Conservation (phyloP, 2,329 filamentous ascomycete genomes). For the Paecilomyces sp. region DNA sequence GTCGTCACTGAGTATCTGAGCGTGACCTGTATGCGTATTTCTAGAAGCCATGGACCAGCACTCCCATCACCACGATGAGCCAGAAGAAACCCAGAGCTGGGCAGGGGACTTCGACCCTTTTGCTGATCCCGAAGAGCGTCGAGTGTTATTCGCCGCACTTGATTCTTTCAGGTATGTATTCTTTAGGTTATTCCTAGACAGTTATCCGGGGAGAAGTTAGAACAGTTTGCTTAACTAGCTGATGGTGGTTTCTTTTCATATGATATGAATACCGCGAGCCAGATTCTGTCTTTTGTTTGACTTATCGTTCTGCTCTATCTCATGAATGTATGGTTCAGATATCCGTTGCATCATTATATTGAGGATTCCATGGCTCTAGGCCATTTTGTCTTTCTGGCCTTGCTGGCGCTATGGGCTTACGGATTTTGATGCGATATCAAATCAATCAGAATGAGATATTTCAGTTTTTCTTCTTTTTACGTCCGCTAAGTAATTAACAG, state of each 20-base stretch:
- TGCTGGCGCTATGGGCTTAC: neutral
- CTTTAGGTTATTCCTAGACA: neutral
- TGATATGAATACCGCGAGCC: neutral
- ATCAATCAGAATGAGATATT: neutral
- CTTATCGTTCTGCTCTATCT: neutral
- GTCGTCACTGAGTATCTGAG: neutral
- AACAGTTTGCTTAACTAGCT: too few species aligned
- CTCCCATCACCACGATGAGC: conserved; percentile 8
- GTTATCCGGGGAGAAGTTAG: too few species aligned
- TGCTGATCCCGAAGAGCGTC: conserved; percentile 70
- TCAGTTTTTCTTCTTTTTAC: neutral
- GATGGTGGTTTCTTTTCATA: too few species aligned
- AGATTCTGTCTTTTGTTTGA: neutral
- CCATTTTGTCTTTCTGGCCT: neutral
- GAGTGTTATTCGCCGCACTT: conserved; percentile 71
- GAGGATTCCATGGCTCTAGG: neutral
- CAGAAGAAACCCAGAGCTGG: conserved; percentile 37
- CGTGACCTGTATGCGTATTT: neutral
- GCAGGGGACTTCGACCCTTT: conserved; percentile 57
- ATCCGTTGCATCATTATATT: neutral
- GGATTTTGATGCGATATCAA: neutral
- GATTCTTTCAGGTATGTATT: conserved; percentile 78
- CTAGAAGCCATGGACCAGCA: neutral
- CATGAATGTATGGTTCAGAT: neutral
- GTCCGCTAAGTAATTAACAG: conserved; percentile 36